phyloP scores from a whole-genome alignment of 371 early-diverging fungal species.

The Lichtheimia corymbifera region DNA sequence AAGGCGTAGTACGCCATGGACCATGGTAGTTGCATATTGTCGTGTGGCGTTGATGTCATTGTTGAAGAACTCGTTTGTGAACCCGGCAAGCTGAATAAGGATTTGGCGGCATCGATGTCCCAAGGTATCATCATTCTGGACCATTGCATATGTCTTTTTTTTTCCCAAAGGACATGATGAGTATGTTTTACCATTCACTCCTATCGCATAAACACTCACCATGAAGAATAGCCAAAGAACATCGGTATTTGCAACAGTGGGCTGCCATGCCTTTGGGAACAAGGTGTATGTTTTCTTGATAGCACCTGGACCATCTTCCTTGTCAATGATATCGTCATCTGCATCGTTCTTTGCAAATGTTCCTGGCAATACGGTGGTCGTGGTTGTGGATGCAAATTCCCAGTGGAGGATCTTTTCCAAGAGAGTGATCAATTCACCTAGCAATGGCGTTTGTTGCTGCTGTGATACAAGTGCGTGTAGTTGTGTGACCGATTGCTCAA shows the following conservation, averaged over 20 bases:
- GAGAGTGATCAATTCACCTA: conserved; percentile 49
- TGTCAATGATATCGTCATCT: conserved; percentile 53
- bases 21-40: conserved; percentile 53
- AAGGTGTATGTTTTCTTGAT: conserved; percentile 34
- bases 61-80: conserved; percentile 66
- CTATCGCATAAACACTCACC: conserved; percentile 23
- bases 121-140: conserved; percentile 52
- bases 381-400: conserved; percentile 64
- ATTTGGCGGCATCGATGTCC: conserved; percentile 66
- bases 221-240: conserved; percentile 62
- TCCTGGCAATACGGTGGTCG: conserved; percentile 41
- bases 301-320: conserved; percentile 39
- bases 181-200: not conserved
- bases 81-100: conserved; percentile 70
- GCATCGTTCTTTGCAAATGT: conserved; percentile 46
- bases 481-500: conserved; percentile 33
- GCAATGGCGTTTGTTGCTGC: conserved; percentile 22
- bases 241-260: conserved; percentile 50
- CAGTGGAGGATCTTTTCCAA: conserved; percentile 67
- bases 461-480: conserved; percentile 35
- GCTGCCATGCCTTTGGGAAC: conserved; percentile 54
- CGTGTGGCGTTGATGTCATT: conserved; percentile 37
- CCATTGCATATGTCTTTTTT: conserved; percentile 32
- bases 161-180: not conserved
- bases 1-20: conserved; percentile 56